Base-by-base conservation (phyloP, 2,329 filamentous ascomycete species). In the Neonectria punicea region DNA sequence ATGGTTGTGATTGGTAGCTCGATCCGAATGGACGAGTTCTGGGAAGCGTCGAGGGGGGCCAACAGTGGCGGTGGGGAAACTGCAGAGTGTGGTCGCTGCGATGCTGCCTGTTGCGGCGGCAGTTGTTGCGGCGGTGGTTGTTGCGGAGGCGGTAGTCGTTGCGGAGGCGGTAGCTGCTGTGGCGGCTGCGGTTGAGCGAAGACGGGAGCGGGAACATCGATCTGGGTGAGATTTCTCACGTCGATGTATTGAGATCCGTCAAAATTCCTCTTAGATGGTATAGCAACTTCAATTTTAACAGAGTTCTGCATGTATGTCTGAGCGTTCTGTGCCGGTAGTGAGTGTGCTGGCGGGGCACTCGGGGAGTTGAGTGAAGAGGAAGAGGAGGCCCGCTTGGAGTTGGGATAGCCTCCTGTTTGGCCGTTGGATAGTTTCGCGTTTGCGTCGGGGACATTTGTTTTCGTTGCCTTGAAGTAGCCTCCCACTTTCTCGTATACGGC, bases 221-320 rank as follows among this genome's bases (percentile, higher is more conserved):
- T 63, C 7, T 71, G 73, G 1, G 73, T 55, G 46, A 69, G 57
- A 32, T 73, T 73, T 18, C 72, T 57, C 20, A 77, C 69, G 44
- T 80, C 80, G 20, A 77, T 66, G 54, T 82, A 82, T 5, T 78
- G 73, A 1, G 77, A 76, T 22, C 73, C 74, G 56, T 83, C 81
- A 60, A 81, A 78, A 13, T 76, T 68, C 51, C 65, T 79, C 73
- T 82, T 84, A 7, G 81, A 79, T 4, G 84, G 83, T 64, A 86
- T 82, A 9, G 79, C 76, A 53, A 86, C 81, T 68, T 86, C 84
- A 54, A 86, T 80, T 55, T 76, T 81, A 58, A 79, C 74, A 18
- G 78, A 75, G 51, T 79, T 81, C 3, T 77, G 74, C 30, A 70
- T 71, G 46, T 80, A 71, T 10, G 78, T 66, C 62, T 81, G 76